Evolutionary conservation across 2,329 filamentous ascomycete genomes (phyloP), one percentile per base, ranked within the genome.

Genomic region (Alternaria triticina): DNA sequence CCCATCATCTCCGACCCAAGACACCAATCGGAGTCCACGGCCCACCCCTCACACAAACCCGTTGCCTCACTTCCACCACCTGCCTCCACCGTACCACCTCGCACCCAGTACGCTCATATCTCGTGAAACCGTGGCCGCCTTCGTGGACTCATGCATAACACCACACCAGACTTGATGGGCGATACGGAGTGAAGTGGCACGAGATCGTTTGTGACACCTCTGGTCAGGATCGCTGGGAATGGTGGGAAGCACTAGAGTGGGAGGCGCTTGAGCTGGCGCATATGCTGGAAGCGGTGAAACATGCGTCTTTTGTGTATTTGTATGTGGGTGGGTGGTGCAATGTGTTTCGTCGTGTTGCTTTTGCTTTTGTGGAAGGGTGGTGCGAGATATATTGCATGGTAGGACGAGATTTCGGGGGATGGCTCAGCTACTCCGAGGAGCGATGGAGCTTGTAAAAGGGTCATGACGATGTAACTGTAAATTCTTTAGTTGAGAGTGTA

Each of bases 21-120:
- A 73, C 71, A 73, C 74, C 68, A 76, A 76, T 75, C 74, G 71
- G 73, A 72, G 61, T 20, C 17, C 54, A 57, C 69, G 70, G 69
- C 64, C 27, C 43, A 5, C 22, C 43, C n/a, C 68, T 72, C 15
- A 47, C 64, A 72, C 66, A 66, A 36, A 27, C 57, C 57, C 57
- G 58, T 61, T 56, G 17, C 15, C 22, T 20, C 30, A 11, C 47
- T 23, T 36, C 43, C 22, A 36, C 33, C 15, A 36, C 33, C 15
- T 36, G 33, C 33, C 33, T 55, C 50, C n/a, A 15, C 30, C 13
- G 44, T 56, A 43, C 51, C 4, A 60, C 50, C 23, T 36, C 12
- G 30, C 27, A 8, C 47, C 11, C 8, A 6, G 12, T 20, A 20
- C 33, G 12, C 27, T 13, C 17, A 22, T 10, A 33, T 33, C 49